These are phyloP conservation scores for Chaetomium cochliodes DNA, from an alignment of 495 filamentous ascomycete genomes.

Conservation along the genomic window DNA sequence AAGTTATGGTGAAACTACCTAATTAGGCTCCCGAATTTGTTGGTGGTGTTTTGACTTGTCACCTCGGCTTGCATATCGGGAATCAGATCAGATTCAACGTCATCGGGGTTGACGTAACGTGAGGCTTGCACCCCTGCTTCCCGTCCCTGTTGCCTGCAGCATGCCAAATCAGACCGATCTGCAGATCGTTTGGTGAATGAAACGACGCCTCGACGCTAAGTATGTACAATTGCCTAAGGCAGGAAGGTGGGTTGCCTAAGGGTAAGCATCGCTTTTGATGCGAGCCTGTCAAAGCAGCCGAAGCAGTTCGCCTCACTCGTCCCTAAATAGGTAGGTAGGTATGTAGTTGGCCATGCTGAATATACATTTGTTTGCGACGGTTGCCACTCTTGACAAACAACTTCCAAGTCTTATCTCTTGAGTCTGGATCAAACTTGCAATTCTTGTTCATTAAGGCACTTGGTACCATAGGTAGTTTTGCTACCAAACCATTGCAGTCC, in stretches of 20 bases:
- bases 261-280: not conserved
- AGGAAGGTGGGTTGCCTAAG: not conserved
- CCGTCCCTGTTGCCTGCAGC: conserved; percentile 17
- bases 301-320: not conserved
- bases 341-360: no score
- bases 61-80: not conserved
- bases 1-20: not conserved
- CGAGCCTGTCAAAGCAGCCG: not conserved
- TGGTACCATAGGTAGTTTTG: no score
- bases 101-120: conserved; percentile 24
- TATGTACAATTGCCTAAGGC: conserved; percentile 27
- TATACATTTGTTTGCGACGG: no score
- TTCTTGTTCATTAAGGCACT: no score
- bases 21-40: not conserved
- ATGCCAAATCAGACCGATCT: not conserved
- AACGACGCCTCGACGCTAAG: not conserved
- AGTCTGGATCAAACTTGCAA: no score
- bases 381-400: no score
- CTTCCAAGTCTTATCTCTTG: no score
- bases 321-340: no score
- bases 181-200: not conserved
- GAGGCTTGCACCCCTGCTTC: conserved; percentile 8
- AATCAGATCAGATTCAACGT: conserved; percentile 16
- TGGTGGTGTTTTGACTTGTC: not conserved
- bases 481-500: no score